Conservation (phyloP, 768 basidiomycete genomes). For the Russula emetica region DNA sequence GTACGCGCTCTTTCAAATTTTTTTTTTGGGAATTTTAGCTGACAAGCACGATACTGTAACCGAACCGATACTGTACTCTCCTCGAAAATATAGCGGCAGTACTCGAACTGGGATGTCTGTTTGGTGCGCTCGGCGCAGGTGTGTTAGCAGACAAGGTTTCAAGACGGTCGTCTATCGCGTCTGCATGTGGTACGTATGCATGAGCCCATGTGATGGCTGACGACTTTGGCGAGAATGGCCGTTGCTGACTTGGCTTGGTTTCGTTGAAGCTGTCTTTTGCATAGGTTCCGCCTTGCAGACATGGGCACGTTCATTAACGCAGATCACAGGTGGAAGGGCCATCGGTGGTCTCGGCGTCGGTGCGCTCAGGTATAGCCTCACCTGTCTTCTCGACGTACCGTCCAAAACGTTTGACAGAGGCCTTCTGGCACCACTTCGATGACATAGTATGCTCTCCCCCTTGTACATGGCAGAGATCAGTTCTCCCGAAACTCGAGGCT, state of each 20-base stretch:
- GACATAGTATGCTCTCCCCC: constrained; percentile 65
- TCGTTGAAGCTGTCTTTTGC: constrained; percentile 55
- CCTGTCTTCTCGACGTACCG: background rate
- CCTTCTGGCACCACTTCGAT: background rate
- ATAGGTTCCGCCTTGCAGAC: constrained; percentile 69
- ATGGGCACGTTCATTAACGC: constrained; percentile 49
- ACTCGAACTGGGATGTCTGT: constrained; percentile 71
- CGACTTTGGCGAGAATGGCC: background rate
- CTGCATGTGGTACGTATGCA: constrained; percentile 55
- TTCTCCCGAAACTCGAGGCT: constrained; percentile 73
- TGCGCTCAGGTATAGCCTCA: constrained; percentile 39
- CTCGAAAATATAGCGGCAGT: constrained; percentile 52
- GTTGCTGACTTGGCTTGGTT: background rate
- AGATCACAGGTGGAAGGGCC: constrained; percentile 65
- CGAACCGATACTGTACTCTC: too few relatives aligned
- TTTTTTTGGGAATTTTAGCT: too few relatives aligned
- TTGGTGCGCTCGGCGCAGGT: constrained; percentile 67
- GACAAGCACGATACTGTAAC: too few relatives aligned
- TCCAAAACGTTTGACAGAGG: constrained; percentile 14
- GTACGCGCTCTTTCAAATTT: constrained; percentile 41
- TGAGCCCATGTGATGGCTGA: background rate
- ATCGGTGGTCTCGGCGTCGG: constrained; percentile 82
- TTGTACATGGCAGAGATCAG: constrained; percentile 85
- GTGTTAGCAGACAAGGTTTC: constrained; percentile 65
- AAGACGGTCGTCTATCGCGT: constrained; percentile 60